These are phyloP conservation scores for Pseudovirgaria hyperparasitica DNA, from an alignment of 2,329 filamentous ascomycete species.

Conservation along the genomic window DNA sequence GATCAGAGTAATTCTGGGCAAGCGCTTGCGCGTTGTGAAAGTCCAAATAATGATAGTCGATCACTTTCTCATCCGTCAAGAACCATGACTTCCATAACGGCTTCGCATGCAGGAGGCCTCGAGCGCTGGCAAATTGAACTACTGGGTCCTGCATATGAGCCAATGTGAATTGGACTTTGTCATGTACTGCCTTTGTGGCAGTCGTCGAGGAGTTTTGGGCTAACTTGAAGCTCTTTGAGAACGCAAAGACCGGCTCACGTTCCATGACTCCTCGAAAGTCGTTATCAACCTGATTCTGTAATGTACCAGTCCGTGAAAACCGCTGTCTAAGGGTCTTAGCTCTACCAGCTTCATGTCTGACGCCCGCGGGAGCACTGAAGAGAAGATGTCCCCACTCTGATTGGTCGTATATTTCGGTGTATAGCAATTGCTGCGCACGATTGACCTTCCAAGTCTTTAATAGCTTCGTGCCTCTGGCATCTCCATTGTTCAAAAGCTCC, in stretches of 20 bases:
- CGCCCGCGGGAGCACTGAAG: slow-evolving; percentile 58
- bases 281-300: slow-evolving; percentile 55
- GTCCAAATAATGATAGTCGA: slow-evolving; percentile 66
- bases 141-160: slow-evolving; percentile 67
- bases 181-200: slow-evolving; percentile 5
- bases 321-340: slow-evolving; percentile 51
- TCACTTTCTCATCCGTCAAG: slow-evolving; percentile 44
- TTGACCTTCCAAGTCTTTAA: slow-evolving; percentile 57
- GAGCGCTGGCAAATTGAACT: slow-evolving; percentile 63
- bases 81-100: slow-evolving; percentile 74
- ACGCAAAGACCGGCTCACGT: slow-evolving; percentile 71
- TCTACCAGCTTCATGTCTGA: slow-evolving; percentile 57
- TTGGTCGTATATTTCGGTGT: slow-evolving; percentile 60
- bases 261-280: slow-evolving; percentile 60
- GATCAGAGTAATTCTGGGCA: slow-evolving; percentile 60
- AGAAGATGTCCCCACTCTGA: slow-evolving; percentile 75
- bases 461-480: slow-evolving; percentile 24
- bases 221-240: slow-evolving; percentile 31
- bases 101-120: slow-evolving; percentile 64
- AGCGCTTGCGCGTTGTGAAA: slow-evolving; percentile 50
- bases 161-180: slow-evolving; percentile 59
- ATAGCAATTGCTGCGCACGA: slow-evolving; percentile 49
- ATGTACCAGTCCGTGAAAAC: slow-evolving; percentile 54
- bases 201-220: slow-evolving; percentile 8
- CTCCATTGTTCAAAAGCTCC: slow-evolving; percentile 42